Evolutionary conservation across 306 rosid species (phyloP), one percentile per base, ranked within the genome.

Genomic region (Vachellia pachyceras): DNA sequence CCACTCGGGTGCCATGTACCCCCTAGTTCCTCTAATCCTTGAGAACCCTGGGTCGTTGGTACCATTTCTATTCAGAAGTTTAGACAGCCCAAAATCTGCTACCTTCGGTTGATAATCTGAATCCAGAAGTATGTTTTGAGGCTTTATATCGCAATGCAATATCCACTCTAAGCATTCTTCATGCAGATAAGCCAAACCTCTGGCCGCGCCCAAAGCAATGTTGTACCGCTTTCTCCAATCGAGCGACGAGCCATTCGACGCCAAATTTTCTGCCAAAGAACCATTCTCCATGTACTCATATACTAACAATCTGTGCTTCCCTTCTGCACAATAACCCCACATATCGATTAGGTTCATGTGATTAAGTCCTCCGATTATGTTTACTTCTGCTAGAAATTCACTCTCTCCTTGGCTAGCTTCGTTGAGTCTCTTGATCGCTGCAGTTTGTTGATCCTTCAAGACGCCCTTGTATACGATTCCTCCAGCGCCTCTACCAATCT

Each of bases 1-100:
- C 57, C 57, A 50, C 20, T 50, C 57, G 17, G 57, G 57, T 50
- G 57, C 57, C 82, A 88, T 86, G 23, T 85, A 86, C 4, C 88
- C 91, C 60, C 90, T 80, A 0, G 89, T 89, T 36, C 90, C 90
- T 85, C 92, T 69, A 13, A 85, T 87, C 58, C 67, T 81, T 0
- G 90, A 89, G 70, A 90, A 84, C 44, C 71, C 71, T 11, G 79
- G 40, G 61, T 84, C 61, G n/a, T 33, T 60, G 3, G 23, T 64
- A 22, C 50, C 77, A 25, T 72, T 79, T 71, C 89, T 76, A 22
- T 57, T 57, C 33, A 57, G 12, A 0, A 50, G 8, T 50, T 50
- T 50, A 13, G 57, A 50, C 2, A 50, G 0, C 20, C 57, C 57
- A 50, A 50, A 49, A 50, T 17, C 57, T 50, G 57, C 20, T 7